Conservation (phyloP, 176 grass and related monocot species). For the Canna indica region DNA sequence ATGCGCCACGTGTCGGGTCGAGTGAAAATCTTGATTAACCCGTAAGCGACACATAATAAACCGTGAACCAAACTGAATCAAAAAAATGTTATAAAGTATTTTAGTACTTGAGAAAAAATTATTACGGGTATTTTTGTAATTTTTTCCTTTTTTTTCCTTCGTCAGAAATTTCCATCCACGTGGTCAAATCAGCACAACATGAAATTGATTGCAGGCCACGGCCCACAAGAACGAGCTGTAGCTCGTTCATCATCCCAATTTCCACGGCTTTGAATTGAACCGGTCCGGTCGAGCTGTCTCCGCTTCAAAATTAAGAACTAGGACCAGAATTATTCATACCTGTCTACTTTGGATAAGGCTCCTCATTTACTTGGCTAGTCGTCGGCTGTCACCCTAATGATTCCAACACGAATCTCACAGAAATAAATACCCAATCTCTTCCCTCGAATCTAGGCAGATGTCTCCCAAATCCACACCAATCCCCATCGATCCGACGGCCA, state of each 20-base stretch:
- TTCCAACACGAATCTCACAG: no score
- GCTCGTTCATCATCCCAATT: not conserved
- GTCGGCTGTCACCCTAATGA: no score
- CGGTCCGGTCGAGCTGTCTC: not conserved
- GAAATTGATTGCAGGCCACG: not conserved
- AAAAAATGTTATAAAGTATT: no score
- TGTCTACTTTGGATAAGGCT: not conserved
- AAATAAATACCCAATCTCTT: not conserved
- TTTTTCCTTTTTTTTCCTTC: no score
- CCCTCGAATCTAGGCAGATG: not conserved
- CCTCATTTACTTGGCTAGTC: not conserved
- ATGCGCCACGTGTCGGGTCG: no score
- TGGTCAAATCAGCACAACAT: not conserved
- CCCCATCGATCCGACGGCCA: no score
- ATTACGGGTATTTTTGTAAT: no score
- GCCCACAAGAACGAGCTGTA: not conserved
- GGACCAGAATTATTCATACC: not conserved
- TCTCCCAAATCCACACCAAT: not conserved
- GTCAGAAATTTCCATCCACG: not conserved
- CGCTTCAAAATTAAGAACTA: not conserved
- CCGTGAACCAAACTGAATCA: no score
- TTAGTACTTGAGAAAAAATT: no score
- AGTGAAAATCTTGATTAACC: no score
- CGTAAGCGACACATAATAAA: no score
- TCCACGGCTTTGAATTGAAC: not conserved